Percentiles rank a stretch among this genome's conserved stretches.
Evolutionary conservation across 2,329 filamentous ascomycete species (phyloP).

Genomic region (Aspergillus pseudonomiae): DNA sequence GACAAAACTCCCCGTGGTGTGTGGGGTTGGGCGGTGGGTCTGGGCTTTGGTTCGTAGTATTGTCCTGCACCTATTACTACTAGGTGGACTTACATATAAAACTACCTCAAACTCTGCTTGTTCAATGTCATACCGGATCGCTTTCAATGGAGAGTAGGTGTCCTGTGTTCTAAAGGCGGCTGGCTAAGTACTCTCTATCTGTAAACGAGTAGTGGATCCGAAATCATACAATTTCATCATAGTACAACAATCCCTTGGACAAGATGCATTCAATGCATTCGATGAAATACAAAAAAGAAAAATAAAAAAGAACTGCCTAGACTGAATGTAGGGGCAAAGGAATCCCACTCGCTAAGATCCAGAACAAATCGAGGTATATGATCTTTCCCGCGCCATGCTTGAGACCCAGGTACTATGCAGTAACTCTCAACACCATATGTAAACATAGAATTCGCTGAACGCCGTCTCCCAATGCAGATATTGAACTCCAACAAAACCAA

Average conservation of each 20-base stretch:
- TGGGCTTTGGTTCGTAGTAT: too few species aligned
- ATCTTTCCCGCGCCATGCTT: slow-evolving; percentile 13
- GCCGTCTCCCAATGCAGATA: slow-evolving; percentile 18
- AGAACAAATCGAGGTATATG: slow-evolving; percentile 7
- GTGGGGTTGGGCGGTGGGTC: background rate
- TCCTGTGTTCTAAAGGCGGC: too few species aligned
- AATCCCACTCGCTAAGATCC: slow-evolving; percentile 1
- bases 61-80: too few species aligned
- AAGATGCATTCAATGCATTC: background rate
- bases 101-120: too few species aligned
- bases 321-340: background rate
- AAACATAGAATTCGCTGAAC: slow-evolving; percentile 7
- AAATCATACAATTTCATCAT: background rate
- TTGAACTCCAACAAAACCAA: slow-evolving; percentile 9
- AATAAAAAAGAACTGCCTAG: background rate
- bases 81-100: too few species aligned
- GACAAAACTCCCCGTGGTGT: background rate
- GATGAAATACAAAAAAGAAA: background rate
- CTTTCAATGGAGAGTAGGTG: too few species aligned
- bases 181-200: background rate
- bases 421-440: background rate
- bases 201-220: background rate
- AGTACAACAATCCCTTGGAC: background rate
- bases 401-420: slow-evolving; percentile 11
- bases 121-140: too few species aligned